Conservation (phyloP, 495 filamentous ascomycete species). For the Aspergillus bertholletiae region DNA sequence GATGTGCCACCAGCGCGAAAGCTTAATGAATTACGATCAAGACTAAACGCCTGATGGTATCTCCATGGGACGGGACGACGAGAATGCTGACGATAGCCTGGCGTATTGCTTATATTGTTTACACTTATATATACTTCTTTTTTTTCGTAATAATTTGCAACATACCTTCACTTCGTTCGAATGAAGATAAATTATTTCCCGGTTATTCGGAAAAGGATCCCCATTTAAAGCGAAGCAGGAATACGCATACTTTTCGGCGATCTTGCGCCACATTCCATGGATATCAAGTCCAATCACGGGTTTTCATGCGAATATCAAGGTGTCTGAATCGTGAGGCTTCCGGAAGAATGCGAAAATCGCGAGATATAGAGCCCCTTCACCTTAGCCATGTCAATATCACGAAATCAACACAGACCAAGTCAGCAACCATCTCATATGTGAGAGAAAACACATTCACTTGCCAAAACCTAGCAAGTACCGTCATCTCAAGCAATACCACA, state of each 20-base stretch:
- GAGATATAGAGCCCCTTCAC: too few relatives aligned
- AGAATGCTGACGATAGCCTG: not conserved
- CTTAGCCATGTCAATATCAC: too few relatives aligned
- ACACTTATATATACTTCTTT: not conserved
- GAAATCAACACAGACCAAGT: too few relatives aligned
- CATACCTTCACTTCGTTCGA: not conserved
- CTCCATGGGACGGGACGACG: not conserved
- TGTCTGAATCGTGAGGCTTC: too few relatives aligned
- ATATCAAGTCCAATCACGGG: not conserved
- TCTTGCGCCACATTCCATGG: not conserved
- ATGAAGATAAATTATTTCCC: not conserved
- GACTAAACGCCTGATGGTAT: not conserved
- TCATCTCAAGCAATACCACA: too few relatives aligned
- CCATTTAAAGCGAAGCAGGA: not conserved
- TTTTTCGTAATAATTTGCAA: not conserved
- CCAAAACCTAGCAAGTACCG: too few relatives aligned
- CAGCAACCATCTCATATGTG: too few relatives aligned
- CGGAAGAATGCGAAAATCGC: too few relatives aligned
- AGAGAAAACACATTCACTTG: too few relatives aligned
- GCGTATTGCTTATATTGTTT: not conserved
- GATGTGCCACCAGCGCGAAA: constrained; percentile 40
- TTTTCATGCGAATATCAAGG: too few relatives aligned
- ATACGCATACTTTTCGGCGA: not conserved
- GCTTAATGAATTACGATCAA: constrained; percentile 17
- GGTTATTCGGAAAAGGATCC: not conserved